Percentiles rank a stretch among this genome's conserved stretches.
Conservation (phyloP, 768 basidiomycete species). For the Suillus paluster region DNA sequence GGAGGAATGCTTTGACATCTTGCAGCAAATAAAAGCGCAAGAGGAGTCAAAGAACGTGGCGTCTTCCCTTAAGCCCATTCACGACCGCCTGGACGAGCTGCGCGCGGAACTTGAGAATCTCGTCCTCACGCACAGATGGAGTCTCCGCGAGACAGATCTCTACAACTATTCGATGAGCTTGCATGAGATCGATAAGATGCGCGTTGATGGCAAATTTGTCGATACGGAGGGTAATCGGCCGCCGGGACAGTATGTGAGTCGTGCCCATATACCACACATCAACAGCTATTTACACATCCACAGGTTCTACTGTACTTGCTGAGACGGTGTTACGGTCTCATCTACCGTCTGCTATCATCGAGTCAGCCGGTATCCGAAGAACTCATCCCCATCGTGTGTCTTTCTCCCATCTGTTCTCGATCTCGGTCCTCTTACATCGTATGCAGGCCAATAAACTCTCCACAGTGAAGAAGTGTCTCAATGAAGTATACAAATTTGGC, state of each 20-base stretch:
- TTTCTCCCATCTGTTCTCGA: constrained; percentile 10
- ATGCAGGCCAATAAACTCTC: constrained; percentile 91
- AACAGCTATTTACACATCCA: not conserved
- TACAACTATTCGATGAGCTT: constrained; percentile 93
- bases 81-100: constrained; percentile 88
- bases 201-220: constrained; percentile 96
- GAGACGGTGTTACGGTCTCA: constrained; percentile 93
- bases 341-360: constrained; percentile 90
- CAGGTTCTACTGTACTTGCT: constrained; percentile 93
- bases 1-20: constrained; percentile 95
- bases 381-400: constrained; percentile 88
- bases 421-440: constrained; percentile 5
- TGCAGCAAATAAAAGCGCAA: constrained; percentile 92
- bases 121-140: constrained; percentile 96
- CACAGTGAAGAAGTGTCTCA: constrained; percentile 95
- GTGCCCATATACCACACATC: not conserved
- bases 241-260: constrained; percentile 89
- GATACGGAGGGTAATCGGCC: constrained; percentile 92
- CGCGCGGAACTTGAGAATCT: constrained; percentile 88
- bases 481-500: constrained; percentile 94
- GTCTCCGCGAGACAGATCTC: constrained; percentile 89
- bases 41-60: constrained; percentile 91
- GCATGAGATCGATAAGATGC: constrained; percentile 96
- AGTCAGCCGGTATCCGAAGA: constrained; percentile 98
- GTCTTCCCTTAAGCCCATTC: constrained; percentile 85